Base-by-base conservation (phyloP, 192 early-diverging fungal species). In the Backusella mclennaniae region DNA sequence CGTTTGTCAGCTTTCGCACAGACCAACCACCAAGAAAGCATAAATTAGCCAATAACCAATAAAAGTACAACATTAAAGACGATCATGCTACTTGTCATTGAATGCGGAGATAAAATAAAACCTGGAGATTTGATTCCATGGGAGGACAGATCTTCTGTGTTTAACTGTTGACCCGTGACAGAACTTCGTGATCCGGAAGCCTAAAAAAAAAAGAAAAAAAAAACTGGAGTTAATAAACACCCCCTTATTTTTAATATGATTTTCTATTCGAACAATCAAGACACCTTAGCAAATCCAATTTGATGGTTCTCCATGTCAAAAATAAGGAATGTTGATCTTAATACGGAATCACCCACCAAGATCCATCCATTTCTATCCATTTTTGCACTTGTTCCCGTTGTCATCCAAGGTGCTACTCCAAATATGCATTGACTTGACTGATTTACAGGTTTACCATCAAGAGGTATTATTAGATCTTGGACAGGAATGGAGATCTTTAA, bases 351-450 rank as follows among this genome's bases (percentile, higher is more conserved):
- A 31, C 80, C 80, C 5, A 78, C 19, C 17, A 82, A 67, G 21
- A 80, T 67, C 38, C 82, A 46, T 5, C 79, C 73, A 26, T 80
- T 76, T 73, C n/a, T 56, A 23, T 39, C 35, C 31, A 72, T 76
- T 36, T 69, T 39, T 3, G 26, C 42, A 33, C 36, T 76, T 14
- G 66, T 67, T 11, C 23, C 73, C 5, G 52, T 67, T 3, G 29
- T 35, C n/a, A 77, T 26, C 70, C 71, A 74, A n/a, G 74, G 73
- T 3, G 81, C 76, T 41, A 80, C 72, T 2, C 80, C 80, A 82
- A 76, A 77, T 36, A 81, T 41, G 56, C 73, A 76, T n/a, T 73
- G 41, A 3, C 7, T 66, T 38, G 52, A 44, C 11, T 71, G n/a
- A 4, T 46, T 11, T 15, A 26, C 17, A 21, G 35, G 17, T 29